phyloP scores from a whole-genome alignment of 805 yeast species.

The Starmerella kuoi region DNA sequence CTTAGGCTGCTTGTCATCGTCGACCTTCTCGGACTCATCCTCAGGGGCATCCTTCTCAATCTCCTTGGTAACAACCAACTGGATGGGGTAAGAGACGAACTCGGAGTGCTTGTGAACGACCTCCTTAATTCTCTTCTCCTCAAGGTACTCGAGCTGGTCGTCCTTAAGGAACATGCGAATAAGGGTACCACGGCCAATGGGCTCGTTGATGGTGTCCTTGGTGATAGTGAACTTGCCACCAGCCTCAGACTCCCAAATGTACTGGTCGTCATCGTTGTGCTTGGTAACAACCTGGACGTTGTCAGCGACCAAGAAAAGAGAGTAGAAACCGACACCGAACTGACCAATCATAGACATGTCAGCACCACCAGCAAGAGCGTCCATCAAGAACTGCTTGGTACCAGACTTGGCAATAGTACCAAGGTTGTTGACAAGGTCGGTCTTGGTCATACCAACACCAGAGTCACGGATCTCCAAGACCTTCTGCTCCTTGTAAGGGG shows the following conservation, averaged over 20 bases:
- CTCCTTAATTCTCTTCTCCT: conserved; percentile 98
- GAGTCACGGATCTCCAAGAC: conserved; percentile 95
- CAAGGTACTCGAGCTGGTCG: conserved; percentile 96
- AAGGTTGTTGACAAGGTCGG: conserved; percentile 95
- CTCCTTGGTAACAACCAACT: conserved; percentile 95
- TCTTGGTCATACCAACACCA: conserved; percentile 99
- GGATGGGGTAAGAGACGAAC: conserved; percentile 98
- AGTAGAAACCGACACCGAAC: conserved; percentile 99
- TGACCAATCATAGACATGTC: conserved; percentile 99
- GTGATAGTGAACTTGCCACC: conserved; percentile 99
- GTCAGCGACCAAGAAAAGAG: conserved; percentile 97
- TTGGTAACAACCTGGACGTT: conserved; percentile 96
- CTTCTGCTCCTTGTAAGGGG: conserved; percentile 90
- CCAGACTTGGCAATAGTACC: conserved; percentile 99
- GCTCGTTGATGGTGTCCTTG: conserved; percentile 76
- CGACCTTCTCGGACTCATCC: conserved; percentile 52
- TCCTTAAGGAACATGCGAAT: conserved; percentile 95
- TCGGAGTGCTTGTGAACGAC: conserved; percentile 99
- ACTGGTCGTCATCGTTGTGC: conserved; percentile 98
- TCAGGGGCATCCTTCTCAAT: conserved; percentile 94
- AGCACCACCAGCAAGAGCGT: conserved; percentile 98
- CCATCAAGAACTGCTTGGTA: conserved; percentile 94
- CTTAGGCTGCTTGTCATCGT: conserved; percentile 57
- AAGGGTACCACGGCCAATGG: conserved; percentile 85
- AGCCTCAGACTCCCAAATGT: conserved; percentile 99